Conservation (phyloP, 352 stramenopile genomes). For the Phytopythium litorale region DNA sequence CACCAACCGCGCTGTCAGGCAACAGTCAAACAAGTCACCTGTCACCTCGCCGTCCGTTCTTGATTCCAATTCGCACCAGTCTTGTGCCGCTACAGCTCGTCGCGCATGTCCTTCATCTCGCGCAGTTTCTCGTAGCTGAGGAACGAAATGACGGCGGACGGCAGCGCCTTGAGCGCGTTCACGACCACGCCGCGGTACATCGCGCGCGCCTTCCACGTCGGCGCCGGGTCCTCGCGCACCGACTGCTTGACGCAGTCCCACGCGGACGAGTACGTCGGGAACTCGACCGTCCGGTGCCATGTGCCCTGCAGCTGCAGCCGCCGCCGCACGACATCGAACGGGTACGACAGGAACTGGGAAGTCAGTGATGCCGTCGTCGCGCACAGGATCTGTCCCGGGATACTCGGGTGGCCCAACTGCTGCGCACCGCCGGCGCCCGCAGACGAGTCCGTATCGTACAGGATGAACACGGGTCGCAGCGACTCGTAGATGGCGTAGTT, state of each 20-base stretch:
- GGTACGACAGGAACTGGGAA: conserved; percentile 74
- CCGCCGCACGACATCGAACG: conserved; percentile 76
- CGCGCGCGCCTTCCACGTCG: conserved; percentile 14
- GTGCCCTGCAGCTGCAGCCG: conserved; percentile 72
- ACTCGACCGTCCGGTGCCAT: conserved; percentile 58
- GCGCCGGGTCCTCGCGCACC: conserved; percentile 27
- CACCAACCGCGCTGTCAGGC: neutral
- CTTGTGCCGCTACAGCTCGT: conserved; percentile 22
- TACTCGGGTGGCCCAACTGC: conserved; percentile 58
- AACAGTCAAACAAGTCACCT: neutral
- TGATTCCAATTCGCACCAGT: neutral
- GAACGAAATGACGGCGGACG: conserved; percentile 73
- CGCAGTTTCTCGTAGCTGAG: conserved; percentile 79
- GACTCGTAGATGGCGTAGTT: conserved; percentile 86
- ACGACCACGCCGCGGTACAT: conserved; percentile 73
- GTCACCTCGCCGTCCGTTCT: neutral
- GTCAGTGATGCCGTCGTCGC: conserved; percentile 60
- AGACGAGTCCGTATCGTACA: conserved; percentile 61
- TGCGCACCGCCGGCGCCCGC: conserved; percentile 27
- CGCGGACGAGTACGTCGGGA: conserved; percentile 64
- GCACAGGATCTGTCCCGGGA: conserved; percentile 77
- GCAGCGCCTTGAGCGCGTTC: conserved; percentile 68
- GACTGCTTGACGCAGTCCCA: conserved; percentile 68
- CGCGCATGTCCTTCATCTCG: conserved; percentile 33
- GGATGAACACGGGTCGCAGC: conserved; percentile 70